Conservation (phyloP, 176 grass and related monocot species). For the Lolium perenne region DNA sequence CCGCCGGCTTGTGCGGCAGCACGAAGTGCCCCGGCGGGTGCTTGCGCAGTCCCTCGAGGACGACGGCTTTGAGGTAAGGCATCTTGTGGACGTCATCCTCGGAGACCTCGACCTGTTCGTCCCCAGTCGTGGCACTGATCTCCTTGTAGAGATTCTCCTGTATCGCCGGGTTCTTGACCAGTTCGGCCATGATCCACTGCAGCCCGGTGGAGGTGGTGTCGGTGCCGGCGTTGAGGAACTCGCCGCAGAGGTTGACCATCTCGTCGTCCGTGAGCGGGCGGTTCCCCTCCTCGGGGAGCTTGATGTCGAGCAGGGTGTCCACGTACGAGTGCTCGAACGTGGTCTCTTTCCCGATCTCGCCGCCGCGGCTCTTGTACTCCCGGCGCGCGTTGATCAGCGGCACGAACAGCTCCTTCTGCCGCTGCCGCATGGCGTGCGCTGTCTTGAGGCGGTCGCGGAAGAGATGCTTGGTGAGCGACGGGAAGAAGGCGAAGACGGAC, state of each 20-base stretch:
- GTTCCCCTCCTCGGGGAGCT: slow-evolving; percentile 47
- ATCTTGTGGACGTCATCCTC: slow-evolving; percentile 62
- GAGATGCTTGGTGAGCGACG: slow-evolving; percentile 48
- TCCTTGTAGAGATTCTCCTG: slow-evolving; percentile 56
- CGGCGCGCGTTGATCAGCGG: slow-evolving; percentile 55
- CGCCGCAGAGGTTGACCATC: slow-evolving; percentile 50
- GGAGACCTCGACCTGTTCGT: slow-evolving; percentile 28
- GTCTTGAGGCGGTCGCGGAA: slow-evolving; percentile 43
- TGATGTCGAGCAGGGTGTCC: slow-evolving; percentile 72
- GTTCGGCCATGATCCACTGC: slow-evolving; percentile 85
- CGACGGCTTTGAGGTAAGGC: slow-evolving; percentile 66
- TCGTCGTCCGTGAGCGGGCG: slow-evolving; percentile 56
- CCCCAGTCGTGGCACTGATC: slow-evolving; percentile 6
- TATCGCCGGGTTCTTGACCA: slow-evolving; percentile 62
- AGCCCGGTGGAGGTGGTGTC: slow-evolving; percentile 72
- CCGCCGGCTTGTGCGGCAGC: slow-evolving; percentile 55
- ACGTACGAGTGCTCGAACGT: slow-evolving; percentile 65
- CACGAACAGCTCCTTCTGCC: slow-evolving; percentile 41
- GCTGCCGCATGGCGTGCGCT: background rate
- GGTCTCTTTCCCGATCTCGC: background rate
- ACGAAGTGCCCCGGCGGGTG: slow-evolving; percentile 68
- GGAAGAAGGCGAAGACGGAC: slow-evolving; percentile 45
- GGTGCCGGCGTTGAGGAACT: slow-evolving; percentile 75
- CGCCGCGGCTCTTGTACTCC: slow-evolving; percentile 34
- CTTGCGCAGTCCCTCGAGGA: slow-evolving; percentile 66